A percentile compares a stretch with the other conserved stretches of the same genome.
These are phyloP conservation scores for Opeltia flavorubescens DNA, from an alignment of 495 filamentous ascomycete species.

Conservation along the genomic window DNA sequence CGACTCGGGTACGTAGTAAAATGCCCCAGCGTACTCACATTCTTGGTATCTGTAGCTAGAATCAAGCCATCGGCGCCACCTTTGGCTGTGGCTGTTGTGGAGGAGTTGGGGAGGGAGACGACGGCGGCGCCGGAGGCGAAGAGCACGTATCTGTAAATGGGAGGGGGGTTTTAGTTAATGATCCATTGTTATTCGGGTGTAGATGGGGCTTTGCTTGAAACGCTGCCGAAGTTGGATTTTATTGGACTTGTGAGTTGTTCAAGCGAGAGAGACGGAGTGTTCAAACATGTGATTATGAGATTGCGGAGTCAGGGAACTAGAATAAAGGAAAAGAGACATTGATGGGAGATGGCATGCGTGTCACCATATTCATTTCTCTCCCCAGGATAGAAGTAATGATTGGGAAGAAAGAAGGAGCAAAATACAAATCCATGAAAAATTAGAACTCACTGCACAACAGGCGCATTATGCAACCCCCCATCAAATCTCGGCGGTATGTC, in stretches of 20 bases:
- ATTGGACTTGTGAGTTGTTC: no score
- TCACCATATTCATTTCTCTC: background rate
- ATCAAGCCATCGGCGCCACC: constrained; percentile 35
- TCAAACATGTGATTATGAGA: no score
- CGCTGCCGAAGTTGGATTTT: no score
- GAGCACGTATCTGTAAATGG: constrained; percentile 36
- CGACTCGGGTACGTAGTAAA: constrained; percentile 31
- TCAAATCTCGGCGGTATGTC: constrained; percentile 32
- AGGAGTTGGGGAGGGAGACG: constrained; percentile 34
- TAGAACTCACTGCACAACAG: constrained; percentile 33
- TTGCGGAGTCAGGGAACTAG: background rate
- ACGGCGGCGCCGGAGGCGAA: constrained; percentile 36
- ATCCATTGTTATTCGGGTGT: no score
- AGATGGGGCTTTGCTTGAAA: no score
- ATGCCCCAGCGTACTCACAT: constrained; percentile 34
- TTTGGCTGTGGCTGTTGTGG: constrained; percentile 22
- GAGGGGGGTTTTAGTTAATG: no score
- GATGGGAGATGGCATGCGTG: no score
- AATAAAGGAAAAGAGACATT: no score
- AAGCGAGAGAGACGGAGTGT: no score
- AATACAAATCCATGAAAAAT: background rate
- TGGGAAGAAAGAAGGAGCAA: background rate
- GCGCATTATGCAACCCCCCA: constrained; percentile 38
- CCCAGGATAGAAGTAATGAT: background rate
- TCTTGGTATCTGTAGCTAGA: constrained; percentile 32